Base-by-base conservation (phyloP, 1,284 basidiomycete species). In the Amylostereum chailletii region DNA sequence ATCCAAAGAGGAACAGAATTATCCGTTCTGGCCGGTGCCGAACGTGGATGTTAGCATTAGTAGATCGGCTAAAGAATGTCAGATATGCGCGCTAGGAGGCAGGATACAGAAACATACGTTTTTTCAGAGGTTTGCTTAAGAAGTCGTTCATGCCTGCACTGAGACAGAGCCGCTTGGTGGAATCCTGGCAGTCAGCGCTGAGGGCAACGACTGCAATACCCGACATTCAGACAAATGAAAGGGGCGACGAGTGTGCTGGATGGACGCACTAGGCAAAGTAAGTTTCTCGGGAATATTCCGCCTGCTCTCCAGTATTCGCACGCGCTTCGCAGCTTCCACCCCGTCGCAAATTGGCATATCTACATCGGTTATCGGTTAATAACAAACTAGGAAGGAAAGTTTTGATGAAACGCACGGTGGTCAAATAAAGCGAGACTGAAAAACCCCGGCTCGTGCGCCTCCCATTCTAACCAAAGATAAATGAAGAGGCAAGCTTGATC, bases 291-390 rank as follows among this genome's bases (percentile, higher is more conserved):
- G 56, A 6, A 68, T 64, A 55, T 77, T 79, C 19, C 74, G 71
- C 57, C 75, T 76, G 50, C 64, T 72, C 58, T 86, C 83, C n/a
- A 82, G 57, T 11, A 74, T 55, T 43, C 83, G 71, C 26, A 86
- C 50, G 36, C 77, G 72, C 60, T 84, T 84, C 37, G 79, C 74
- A 4, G 83, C 83, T 57, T 85, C 82, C 4, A 86, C 82, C 8
- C 83, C 83, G 56, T 86, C 83, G 55, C 81, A 84, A 49, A 86
- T 70, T 2, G 83, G 83, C 83, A 86, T 86, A 58, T 86, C 83
- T 86, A 32, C 31, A 10, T 5, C 4, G 6, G 27, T 5, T 19
- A 19, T 19, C 19, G 19, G 19, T 19, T 19, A 19, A 6, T 27
- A 29, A 37, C 27, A 48, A 42, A 52, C 11, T 32, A 39, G 29